A percentile compares a stretch with the other conserved stretches of the same genome.
These are phyloP conservation scores for Wickerhamiella azymoides DNA, from an alignment of 805 yeast genomes.

Conservation along the genomic window DNA sequence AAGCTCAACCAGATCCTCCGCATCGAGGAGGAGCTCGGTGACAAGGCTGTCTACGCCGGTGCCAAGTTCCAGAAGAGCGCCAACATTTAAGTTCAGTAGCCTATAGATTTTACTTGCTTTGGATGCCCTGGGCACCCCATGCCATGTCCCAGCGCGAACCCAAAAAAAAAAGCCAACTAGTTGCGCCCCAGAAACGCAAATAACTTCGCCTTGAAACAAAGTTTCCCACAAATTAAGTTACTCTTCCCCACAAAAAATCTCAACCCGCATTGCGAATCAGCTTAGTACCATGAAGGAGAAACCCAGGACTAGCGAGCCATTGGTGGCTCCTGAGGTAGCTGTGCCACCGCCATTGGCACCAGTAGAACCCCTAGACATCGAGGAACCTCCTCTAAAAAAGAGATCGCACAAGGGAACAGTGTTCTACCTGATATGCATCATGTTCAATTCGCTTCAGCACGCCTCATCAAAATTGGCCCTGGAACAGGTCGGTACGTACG, in stretches of 20 bases:
- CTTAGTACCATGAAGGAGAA: too few species aligned
- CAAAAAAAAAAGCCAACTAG: too few species aligned
- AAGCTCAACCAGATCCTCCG: slow-evolving; percentile 96
- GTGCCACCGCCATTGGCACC: background rate
- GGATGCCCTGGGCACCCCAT: too few species aligned
- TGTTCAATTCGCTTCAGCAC: slow-evolving; percentile 16
- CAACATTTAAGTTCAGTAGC: slow-evolving; percentile 26
- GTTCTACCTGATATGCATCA: slow-evolving; percentile 14
- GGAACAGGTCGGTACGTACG: slow-evolving; percentile 9
- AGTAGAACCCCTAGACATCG: background rate
- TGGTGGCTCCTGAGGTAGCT: too few species aligned
- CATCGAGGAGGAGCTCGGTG: slow-evolving; percentile 97
- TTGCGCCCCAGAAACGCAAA: too few species aligned
- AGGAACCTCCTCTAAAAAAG: background rate
- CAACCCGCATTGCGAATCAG: too few species aligned
- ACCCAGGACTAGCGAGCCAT: too few species aligned
- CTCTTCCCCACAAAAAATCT: too few species aligned
- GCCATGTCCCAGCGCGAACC: too few species aligned
- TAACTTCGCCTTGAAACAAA: too few species aligned
- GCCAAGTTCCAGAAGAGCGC: slow-evolving; percentile 57
- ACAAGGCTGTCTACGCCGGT: slow-evolving; percentile 94
- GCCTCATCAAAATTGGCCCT: slow-evolving; percentile 16
- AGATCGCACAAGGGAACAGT: slow-evolving; percentile 3
- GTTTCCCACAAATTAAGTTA: too few species aligned
- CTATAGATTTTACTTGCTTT: too few species aligned